Evolutionary conservation across 305 asterid genomes (phyloP).

Genomic region (Fraxinus xanthoxyloides): DNA sequence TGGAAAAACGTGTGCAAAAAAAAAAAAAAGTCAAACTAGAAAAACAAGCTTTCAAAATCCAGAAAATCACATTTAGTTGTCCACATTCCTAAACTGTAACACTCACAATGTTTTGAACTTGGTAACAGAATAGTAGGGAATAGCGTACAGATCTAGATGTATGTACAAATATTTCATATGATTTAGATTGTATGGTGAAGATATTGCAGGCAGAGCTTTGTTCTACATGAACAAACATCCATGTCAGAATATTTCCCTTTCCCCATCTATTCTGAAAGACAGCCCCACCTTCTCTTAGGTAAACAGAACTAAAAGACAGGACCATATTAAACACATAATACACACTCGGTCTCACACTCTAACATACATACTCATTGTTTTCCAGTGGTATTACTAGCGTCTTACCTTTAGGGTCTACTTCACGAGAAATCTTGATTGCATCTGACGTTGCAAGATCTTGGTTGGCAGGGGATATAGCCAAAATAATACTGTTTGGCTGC

Average conservation of each 20-base stretch:
- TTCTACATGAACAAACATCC: background rate
- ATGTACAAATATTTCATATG: background rate
- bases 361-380: background rate
- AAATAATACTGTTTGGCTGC: conserved; percentile 81
- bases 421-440: conserved; percentile 80
- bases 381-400: background rate
- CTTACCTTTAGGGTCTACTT: conserved; percentile 77
- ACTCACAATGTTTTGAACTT: background rate
- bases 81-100: background rate
- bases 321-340: background rate
- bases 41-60: background rate
- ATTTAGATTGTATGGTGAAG: background rate
- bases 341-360: background rate
- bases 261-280: background rate
- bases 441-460: conserved; percentile 90
- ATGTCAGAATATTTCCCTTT: background rate
- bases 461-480: conserved; percentile 81
- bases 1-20: background rate
- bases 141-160: background rate
- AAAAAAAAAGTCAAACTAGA: background rate
- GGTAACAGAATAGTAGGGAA: background rate
- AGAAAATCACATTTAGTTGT: background rate
- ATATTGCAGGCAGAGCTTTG: background rate
- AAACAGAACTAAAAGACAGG: background rate
- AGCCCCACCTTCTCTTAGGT: background rate